A percentile compares a stretch with the other conserved stretches of the same genome.
These are phyloP conservation scores for Chrysosphaeria jannelii DNA, from an alignment of 2,329 filamentous ascomycete genomes.

Conservation along the genomic window DNA sequence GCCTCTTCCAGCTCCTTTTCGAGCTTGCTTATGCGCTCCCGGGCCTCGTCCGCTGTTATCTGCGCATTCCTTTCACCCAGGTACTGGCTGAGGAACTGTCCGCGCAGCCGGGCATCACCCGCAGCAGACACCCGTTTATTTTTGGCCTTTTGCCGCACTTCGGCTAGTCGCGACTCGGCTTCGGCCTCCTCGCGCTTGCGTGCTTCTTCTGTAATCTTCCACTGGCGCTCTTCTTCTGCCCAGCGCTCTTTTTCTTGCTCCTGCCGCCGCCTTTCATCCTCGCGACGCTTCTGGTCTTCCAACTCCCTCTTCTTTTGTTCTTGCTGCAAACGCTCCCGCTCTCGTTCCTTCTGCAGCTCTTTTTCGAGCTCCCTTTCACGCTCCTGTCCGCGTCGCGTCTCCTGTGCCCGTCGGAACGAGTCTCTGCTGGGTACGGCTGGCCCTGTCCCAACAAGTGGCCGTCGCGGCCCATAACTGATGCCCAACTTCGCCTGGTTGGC, in stretches of 20 bases:
- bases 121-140: not conserved
- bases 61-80: slow-evolving; percentile 39
- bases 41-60: slow-evolving; percentile 14
- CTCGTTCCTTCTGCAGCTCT: slow-evolving; percentile 19
- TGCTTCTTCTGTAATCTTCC: slow-evolving; percentile 41
- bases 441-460: slow-evolving; percentile 67
- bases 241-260: slow-evolving; percentile 33
- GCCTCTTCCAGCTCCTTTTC: slow-evolving; percentile 38
- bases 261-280: slow-evolving; percentile 27
- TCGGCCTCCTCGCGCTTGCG: slow-evolving; percentile 40
- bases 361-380: slow-evolving; percentile 28
- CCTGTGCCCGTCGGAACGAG: slow-evolving; percentile 25
- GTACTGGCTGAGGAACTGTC: slow-evolving; percentile 70
- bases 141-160: slow-evolving; percentile 26
- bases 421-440: slow-evolving; percentile 51
- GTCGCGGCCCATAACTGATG: slow-evolving; percentile 66
- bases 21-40: slow-evolving; percentile 41
- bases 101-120: slow-evolving; percentile 36
- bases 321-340: slow-evolving; percentile 29
- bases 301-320: too few relatives aligned
- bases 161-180: slow-evolving; percentile 31
- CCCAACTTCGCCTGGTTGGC: slow-evolving; percentile 89
- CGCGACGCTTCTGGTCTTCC: slow-evolving; percentile 39
- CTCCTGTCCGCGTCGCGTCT: slow-evolving; percentile 15
- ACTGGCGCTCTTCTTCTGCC: slow-evolving; percentile 34